A percentile compares a stretch with the other conserved stretches of the same genome.
phyloP scores from a whole-genome alignment of 1,284 basidiomycete genomes.

The Leccinum subrobustum region DNA sequence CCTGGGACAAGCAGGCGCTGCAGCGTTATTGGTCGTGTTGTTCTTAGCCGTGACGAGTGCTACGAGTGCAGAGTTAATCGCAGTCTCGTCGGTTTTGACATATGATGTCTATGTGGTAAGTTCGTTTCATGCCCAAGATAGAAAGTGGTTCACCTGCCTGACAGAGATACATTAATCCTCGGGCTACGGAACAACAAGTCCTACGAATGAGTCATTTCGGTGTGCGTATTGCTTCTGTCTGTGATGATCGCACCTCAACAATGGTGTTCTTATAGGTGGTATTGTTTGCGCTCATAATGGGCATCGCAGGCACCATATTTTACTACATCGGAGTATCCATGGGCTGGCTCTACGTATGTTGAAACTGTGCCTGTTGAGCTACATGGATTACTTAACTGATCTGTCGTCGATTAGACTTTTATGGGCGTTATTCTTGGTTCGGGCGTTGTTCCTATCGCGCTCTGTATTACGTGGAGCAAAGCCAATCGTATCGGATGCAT shows the following conservation, averaged over 20 bases:
- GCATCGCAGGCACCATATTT: constrained; percentile 82
- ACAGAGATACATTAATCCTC: constrained; percentile 60
- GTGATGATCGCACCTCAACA: constrained; percentile 4
- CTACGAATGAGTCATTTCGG: constrained; percentile 53
- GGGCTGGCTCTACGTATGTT: constrained; percentile 85
- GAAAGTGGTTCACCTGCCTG: background rate
- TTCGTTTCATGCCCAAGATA: background rate
- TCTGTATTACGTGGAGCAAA: constrained; percentile 77
- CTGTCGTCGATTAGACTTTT: constrained; percentile 50
- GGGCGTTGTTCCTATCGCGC: constrained; percentile 84
- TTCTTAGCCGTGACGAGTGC: constrained; percentile 87
- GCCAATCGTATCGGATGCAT: constrained; percentile 86
- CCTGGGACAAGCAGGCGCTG: constrained; percentile 74
- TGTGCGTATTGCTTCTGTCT: constrained; percentile 44
- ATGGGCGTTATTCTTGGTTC: constrained; percentile 85
- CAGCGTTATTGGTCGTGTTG: constrained; percentile 66
- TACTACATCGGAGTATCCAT: constrained; percentile 87
- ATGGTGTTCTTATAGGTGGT: constrained; percentile 51
- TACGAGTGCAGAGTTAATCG: constrained; percentile 87
- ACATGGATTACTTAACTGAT: background rate
- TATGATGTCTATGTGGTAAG: constrained; percentile 77
- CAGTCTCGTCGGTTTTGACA: constrained; percentile 77
- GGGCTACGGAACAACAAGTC: constrained; percentile 60
- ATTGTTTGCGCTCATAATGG: constrained; percentile 78
- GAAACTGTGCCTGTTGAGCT: background rate